Conservation (phyloP, 108 stramenopile species). For the Nannochloropsis oceanica region DNA sequence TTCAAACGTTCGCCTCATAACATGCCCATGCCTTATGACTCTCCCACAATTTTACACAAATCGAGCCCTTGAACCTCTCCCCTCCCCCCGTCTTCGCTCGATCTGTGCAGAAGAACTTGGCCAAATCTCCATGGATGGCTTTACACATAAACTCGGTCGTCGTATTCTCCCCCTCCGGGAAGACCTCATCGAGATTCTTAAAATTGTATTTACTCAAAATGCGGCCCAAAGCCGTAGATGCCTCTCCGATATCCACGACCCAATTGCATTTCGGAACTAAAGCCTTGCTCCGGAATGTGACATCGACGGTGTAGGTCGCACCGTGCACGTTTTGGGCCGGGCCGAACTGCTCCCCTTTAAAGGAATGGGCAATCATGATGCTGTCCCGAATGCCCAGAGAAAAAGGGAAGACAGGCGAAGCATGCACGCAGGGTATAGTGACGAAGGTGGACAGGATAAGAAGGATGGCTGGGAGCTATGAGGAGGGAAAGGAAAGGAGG, state of each 20-base stretch:
- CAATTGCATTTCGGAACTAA: slow-evolving; percentile 59
- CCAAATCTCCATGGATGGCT: slow-evolving; percentile 6
- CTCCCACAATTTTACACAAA: slow-evolving; percentile 77
- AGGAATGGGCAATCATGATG: slow-evolving; percentile 84
- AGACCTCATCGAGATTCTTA: slow-evolving; percentile 74
- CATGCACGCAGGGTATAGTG: not conserved
- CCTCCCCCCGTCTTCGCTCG: slow-evolving; percentile 25
- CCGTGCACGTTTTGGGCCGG: slow-evolving; percentile 81
- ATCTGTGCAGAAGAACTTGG: slow-evolving; percentile 14
- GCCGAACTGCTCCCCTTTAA: slow-evolving; percentile 63
- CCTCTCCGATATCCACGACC: slow-evolving; percentile 82
- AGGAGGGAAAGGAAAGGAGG: no score
- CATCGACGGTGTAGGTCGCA: slow-evolving; percentile 82
- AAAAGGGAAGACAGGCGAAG: slow-evolving; percentile 22
- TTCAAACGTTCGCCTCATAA: slow-evolving; percentile 46
- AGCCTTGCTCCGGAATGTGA: slow-evolving; percentile 51
- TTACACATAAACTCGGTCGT: slow-evolving; percentile 83
- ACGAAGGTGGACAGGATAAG: not conserved
- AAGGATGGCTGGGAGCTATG: not conserved
- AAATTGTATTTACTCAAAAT: slow-evolving; percentile 68
- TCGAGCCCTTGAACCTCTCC: slow-evolving; percentile 48
- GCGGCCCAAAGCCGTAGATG: slow-evolving; percentile 49
- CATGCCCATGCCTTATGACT: slow-evolving; percentile 84
- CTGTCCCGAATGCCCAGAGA: slow-evolving; percentile 69
- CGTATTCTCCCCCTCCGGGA: slow-evolving; percentile 58